Base-by-base conservation (phyloP, 495 filamentous ascomycete genomes). In the Talaromyces ruber region DNA sequence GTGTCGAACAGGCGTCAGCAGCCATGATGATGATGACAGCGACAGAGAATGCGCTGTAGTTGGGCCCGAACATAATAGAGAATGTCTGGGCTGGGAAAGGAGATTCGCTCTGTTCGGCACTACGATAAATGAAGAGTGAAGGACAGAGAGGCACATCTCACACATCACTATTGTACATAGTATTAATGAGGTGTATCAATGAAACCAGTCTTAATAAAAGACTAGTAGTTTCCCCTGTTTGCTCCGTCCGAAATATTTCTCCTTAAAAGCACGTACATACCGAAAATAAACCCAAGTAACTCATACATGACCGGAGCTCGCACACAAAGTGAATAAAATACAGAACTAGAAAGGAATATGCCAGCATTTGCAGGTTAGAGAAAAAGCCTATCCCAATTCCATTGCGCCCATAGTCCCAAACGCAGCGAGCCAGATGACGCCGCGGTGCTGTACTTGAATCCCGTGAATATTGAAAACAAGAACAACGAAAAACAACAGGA, bases 41-140 rank as follows among this genome's bases (percentile, higher is more conserved):
- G 68, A 71, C 57, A 60, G 55, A 21, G 39, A 52, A 25, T 65
- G 47, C 14, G 59, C 64, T 28, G 58, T 63, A 12, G 26, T 30
- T 6, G 62, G 56, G 1, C 24, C 34, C 4, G 50, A 51, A 25
- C 53, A 60, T 21, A 37, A 28, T 24, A 12, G 26, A 21, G 68
- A 66, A 37, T 79, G 77, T 56, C 70, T 78, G 34, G 77, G 76
- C 6, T 82, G 81, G 81, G 78, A 83, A 65, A 76, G 76, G 63
- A 71, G 74, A 37, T 83, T 81, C 62, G 74, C 69, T 29, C 66
- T 85, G 62, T 83, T 78, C 63, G 74, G 72, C 28, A 82, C 79
- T 5, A 71, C 70, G 22, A 82, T 84, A 45, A 61, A 71, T 58
- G 53, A 54, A 54, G 25, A 60, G n/a, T 62, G 26, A 57, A 32